A percentile compares a stretch with the other conserved stretches of the same genome.
Conservation (phyloP, 805 yeast species). For the Wickerhamiella azymoides region DNA sequence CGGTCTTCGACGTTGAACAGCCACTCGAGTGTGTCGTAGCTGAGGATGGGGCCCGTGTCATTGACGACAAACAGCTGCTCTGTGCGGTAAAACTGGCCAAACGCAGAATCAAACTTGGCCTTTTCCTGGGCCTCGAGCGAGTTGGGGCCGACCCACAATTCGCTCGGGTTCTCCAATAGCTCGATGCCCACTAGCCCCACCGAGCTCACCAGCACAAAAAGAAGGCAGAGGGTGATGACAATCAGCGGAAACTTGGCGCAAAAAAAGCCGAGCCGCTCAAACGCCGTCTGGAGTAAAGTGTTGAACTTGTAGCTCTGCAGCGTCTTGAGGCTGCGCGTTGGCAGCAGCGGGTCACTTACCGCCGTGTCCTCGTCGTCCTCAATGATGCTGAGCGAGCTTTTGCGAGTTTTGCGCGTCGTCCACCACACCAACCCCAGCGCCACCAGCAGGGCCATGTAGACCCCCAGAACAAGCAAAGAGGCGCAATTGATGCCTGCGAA, state of each 20-base stretch:
- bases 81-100: conserved; percentile 85
- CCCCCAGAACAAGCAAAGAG: conserved; percentile 44
- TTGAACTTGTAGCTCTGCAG: conserved; percentile 31
- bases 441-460: conserved; percentile 23
- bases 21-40: conserved; percentile 63
- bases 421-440: conserved; percentile 8
- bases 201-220: conserved; percentile 35
- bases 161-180: conserved; percentile 67
- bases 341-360: conserved; percentile 19
- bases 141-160: conserved; percentile 76
- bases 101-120: conserved; percentile 54
- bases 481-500: conserved; percentile 60
- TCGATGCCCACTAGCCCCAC: conserved; percentile 38
- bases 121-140: conserved; percentile 60
- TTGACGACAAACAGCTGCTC: conserved; percentile 70
- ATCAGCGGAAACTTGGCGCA: conserved; percentile 51
- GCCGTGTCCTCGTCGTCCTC: background rate
- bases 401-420: conserved; percentile 18
- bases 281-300: conserved; percentile 32
- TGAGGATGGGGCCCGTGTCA: conserved; percentile 53
- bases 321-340: background rate
- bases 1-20: conserved; percentile 71
- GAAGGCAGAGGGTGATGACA: conserved; percentile 32
- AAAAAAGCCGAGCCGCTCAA: conserved; percentile 38
- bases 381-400: conserved; percentile 8